These are phyloP conservation scores for Actinidia polygama DNA, from an alignment of 179 eudicot genomes.

Conservation along the genomic window DNA sequence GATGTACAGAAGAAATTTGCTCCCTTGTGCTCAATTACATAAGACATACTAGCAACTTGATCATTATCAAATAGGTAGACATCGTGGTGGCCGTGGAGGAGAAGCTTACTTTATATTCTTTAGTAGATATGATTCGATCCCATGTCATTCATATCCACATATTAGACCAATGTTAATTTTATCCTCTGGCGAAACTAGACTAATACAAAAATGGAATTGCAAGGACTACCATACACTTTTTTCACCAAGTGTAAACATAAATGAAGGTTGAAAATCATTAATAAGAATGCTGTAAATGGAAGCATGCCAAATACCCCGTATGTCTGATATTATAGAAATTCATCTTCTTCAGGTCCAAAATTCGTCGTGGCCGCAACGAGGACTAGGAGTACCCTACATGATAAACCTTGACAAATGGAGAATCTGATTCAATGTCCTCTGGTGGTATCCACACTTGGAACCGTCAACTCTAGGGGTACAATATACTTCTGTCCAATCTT, in stretches of 20 bases:
- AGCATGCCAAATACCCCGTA: not conserved
- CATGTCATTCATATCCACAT: not conserved
- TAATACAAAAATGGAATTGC: not conserved
- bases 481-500: not conserved
- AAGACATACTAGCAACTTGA: no score
- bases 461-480: not conserved
- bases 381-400: not conserved
- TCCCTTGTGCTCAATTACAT: no score
- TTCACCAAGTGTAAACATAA: not conserved
- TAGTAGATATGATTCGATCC: not conserved
- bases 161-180: not conserved
- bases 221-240: not conserved
- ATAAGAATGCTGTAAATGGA: not conserved
- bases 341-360: constrained; percentile 4
- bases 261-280: not conserved
- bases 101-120: not conserved
- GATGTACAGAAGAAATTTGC: no score
- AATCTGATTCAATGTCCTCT: not conserved
- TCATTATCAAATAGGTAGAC: not conserved
- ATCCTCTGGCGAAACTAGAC: not conserved
- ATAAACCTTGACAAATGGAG: not conserved
- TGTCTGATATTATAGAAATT: not conserved
- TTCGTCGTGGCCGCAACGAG: not conserved
- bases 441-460: not conserved
- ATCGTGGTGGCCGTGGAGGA: not conserved